phyloP scores from a whole-genome alignment of 2,329 filamentous ascomycete species.

The Colletotrichum sp. region DNA sequence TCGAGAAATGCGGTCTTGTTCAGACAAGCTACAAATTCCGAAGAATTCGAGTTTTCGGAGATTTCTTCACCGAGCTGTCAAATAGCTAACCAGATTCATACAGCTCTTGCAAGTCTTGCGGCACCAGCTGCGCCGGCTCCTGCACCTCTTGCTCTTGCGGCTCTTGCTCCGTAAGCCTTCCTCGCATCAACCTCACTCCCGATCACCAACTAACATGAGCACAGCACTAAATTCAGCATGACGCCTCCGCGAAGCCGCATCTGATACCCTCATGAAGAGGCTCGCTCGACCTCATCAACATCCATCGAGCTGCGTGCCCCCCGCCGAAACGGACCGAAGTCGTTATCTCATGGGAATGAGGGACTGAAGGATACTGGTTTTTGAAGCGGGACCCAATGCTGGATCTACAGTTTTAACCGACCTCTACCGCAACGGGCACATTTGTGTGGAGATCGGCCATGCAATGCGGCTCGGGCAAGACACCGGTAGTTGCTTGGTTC shows the following conservation, averaged over 20 bases:
- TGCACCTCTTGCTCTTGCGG: constrained; percentile 22
- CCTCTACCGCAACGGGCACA: neutral
- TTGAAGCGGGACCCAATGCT: neutral
- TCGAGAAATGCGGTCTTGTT: neutral
- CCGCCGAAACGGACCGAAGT: constrained; percentile 4
- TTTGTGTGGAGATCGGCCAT: neutral
- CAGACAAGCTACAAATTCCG: neutral
- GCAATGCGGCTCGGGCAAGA: neutral
- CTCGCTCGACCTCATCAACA: constrained; percentile 2
- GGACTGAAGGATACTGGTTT: neutral
- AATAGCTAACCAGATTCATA: neutral
- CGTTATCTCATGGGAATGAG: constrained; percentile 4
- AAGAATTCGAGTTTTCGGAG: neutral
- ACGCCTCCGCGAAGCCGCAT: neutral
- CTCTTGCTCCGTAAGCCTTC: constrained; percentile 20
- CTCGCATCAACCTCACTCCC: no score
- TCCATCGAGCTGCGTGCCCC: constrained; percentile 15
- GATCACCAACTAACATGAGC: neutral
- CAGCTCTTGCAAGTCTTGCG: constrained; percentile 24
- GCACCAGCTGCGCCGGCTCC: constrained; percentile 20
- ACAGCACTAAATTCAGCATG: constrained; percentile 15
- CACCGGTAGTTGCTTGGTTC: neutral
- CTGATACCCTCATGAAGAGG: neutral
- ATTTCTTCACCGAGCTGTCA: neutral
- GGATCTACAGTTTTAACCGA: neutral